Base-by-base conservation (phyloP, 805 yeast species). In the Wickerhamomyces bisporus region DNA sequence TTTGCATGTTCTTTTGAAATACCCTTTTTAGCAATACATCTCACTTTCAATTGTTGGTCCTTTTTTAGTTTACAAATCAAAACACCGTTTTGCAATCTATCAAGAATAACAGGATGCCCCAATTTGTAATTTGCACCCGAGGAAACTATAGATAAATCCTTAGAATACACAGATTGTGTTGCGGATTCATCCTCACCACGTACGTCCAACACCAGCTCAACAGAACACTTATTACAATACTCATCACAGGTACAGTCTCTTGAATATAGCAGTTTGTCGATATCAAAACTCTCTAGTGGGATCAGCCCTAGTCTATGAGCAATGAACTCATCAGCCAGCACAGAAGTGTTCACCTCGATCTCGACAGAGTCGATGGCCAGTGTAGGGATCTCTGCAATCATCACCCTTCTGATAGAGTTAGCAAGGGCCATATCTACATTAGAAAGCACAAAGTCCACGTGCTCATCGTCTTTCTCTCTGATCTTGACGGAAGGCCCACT, bases 201-300 rank as follows among this genome's bases (percentile, higher is more conserved):
- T n/a, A 96, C 98, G 40, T 86, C 80, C 46, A 93, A 66, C 41
- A 82, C 80, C 40, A 93, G 71, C 47, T 82, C 86, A 18, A 93
- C 98, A 4, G 95, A 81, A 66, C 99, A 93, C 61, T 84, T 82
- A 43, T 87, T 89, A 65, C 99, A 93, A 66, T 93, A 91, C 58
- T 89, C 94, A 60, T 93, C 98, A 68, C 99, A 93, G 31, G 95
- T 89, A 63, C 99, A 93, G 61, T 93, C 98, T 58, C 97, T 75
- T 21, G 94, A 81, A 64, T 89, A 91, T 45, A 86, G 79, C 47
- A 91, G 68, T 44, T 80, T 75, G 35, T 87, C 96, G 32, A 89
- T 87, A 43, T 86, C 91, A 30, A 79, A 77, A 51, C 94, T 79
- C 48, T 81, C 83, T 33, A 93, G 68, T 2, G 99, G 99, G 43